Evolutionary conservation across 768 basidiomycete species (phyloP).

Genomic region (Amanita pallidorosea): DNA sequence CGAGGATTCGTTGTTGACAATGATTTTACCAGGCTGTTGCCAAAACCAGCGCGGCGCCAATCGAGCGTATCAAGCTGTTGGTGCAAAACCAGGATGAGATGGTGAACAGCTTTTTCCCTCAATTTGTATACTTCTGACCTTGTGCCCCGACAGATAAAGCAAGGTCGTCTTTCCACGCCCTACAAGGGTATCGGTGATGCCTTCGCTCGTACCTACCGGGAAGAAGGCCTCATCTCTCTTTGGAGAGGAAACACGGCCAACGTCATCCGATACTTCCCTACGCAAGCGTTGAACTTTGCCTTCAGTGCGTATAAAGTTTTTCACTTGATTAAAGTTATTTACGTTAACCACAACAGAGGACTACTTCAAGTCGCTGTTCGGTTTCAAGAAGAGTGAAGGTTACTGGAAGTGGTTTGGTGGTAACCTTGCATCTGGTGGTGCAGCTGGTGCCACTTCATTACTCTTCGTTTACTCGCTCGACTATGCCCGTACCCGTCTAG

Average conservation of each 20-base stretch:
- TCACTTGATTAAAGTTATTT: neutral
- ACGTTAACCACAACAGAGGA: conserved; percentile 50
- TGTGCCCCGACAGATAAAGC: conserved; percentile 78
- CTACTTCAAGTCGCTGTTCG: conserved; percentile 97
- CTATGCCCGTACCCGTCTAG: conserved; percentile 98
- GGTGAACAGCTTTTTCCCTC: conserved; percentile 27
- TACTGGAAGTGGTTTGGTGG: conserved; percentile 99
- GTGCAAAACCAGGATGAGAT: conserved; percentile 99
- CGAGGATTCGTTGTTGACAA: conserved; percentile 10
- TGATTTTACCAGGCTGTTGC: conserved; percentile 69
- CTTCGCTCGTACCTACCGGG: conserved; percentile 82
- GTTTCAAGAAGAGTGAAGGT: conserved; percentile 95
- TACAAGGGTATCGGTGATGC: conserved; percentile 97
- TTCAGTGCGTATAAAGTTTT: conserved; percentile 65
- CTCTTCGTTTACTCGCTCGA: conserved; percentile 99
- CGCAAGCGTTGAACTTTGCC: conserved; percentile 98
- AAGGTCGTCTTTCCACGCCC: conserved; percentile 90
- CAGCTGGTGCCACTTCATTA: conserved; percentile 95
- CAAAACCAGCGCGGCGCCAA: conserved; percentile 98
- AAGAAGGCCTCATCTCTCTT: conserved; percentile 91
- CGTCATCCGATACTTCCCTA: conserved; percentile 99
- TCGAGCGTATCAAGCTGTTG: conserved; percentile 98
- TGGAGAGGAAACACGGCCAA: conserved; percentile 99
- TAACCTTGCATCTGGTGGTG: conserved; percentile 97
- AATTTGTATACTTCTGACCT: conserved; percentile 10